Evolutionary conservation across 345 rosid genomes (phyloP).

Genomic region (Noccaea caerulescens): DNA sequence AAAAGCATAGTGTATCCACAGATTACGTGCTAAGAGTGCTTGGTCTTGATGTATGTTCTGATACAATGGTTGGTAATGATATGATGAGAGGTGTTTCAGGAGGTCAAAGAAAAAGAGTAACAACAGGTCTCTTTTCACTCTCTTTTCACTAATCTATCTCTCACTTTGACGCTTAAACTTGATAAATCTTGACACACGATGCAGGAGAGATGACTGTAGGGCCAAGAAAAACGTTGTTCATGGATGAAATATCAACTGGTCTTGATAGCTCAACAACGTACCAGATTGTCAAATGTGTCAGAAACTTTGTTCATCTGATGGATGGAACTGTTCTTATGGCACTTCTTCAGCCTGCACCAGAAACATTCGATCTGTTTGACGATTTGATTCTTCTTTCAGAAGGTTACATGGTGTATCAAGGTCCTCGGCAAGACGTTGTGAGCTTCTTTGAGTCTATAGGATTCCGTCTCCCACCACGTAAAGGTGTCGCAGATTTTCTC

Average conservation of each 20-base stretch:
- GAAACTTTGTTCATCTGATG: constrained; percentile 89
- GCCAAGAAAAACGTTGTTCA: constrained; percentile 88
- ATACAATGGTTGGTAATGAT: constrained; percentile 85
- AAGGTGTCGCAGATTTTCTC: constrained; percentile 95
- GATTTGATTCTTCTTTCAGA: constrained; percentile 83
- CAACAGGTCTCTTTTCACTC: constrained; percentile 68
- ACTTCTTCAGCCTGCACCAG: constrained; percentile 97
- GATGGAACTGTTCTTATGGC: constrained; percentile 90
- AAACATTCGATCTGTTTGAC: constrained; percentile 91
- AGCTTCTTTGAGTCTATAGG: constrained; percentile 90
- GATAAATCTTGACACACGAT: constrained; percentile 4
- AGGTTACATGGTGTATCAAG: constrained; percentile 83
- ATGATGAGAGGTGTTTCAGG: constrained; percentile 98
- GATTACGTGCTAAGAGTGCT: constrained; percentile 86
- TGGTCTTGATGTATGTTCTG: constrained; percentile 89
- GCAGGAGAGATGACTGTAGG: constrained; percentile 98
- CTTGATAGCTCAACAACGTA: constrained; percentile 94
- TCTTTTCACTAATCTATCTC: constrained; percentile 14
- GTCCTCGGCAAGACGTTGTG: constrained; percentile 72
- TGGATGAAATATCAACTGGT: constrained; percentile 99
- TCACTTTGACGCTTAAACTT: constrained; percentile 2
- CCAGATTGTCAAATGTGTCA: constrained; percentile 80
- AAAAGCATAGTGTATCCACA: constrained; percentile 75
- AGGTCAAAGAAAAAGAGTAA: constrained; percentile 91
- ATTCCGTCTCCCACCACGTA: constrained; percentile 75